These are phyloP conservation scores for Lindgomyces ingoldianus DNA, from an alignment of 495 filamentous ascomycete species.

Conservation along the genomic window DNA sequence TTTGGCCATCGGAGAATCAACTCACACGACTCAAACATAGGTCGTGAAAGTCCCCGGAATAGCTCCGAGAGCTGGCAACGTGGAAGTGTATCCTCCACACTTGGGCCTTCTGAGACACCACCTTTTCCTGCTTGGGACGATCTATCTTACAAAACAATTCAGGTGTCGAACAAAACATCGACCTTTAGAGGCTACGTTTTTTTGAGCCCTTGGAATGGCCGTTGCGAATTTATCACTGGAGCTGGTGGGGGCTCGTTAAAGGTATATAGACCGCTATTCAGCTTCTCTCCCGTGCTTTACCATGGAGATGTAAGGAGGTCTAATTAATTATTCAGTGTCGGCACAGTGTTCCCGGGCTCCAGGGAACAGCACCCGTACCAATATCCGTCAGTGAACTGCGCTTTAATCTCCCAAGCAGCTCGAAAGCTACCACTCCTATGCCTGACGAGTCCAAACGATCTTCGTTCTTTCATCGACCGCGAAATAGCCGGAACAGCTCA, in stretches of 20 bases:
- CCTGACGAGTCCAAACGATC: constrained; percentile 32
- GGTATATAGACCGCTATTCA: constrained; percentile 21
- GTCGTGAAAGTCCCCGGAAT: not conserved
- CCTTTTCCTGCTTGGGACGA: constrained; percentile 16
- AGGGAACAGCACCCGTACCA: constrained; percentile 38
- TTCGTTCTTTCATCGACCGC: constrained; percentile 34
- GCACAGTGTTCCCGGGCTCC: constrained; percentile 57
- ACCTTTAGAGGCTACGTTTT: constrained; percentile 61
- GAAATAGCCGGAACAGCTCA: constrained; percentile 23
- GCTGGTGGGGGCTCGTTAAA: constrained; percentile 70
- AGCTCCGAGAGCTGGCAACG: constrained; percentile 11
- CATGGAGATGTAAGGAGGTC: too few relatives aligned
- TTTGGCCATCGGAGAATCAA: constrained; percentile 31
- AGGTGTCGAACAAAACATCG: constrained; percentile 19
- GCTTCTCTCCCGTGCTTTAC: too few relatives aligned
- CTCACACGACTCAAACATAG: constrained; percentile 24
- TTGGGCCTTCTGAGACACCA: not conserved
- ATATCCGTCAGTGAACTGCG: constrained; percentile 79
- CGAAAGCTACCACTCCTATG: constrained; percentile 28
- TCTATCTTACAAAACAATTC: constrained; percentile 20
- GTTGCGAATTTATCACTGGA: constrained; percentile 78
- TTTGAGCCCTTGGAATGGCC: constrained; percentile 79
- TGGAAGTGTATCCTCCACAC: constrained; percentile 2
- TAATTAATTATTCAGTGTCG: constrained; percentile 57
- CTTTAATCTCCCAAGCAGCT: constrained; percentile 61